Evolutionary conservation across 225 moss, liverwort and hornwort genomes (phyloP), one percentile per base, ranked within the genome.

Genomic region (Straminergon stramineum): DNA sequence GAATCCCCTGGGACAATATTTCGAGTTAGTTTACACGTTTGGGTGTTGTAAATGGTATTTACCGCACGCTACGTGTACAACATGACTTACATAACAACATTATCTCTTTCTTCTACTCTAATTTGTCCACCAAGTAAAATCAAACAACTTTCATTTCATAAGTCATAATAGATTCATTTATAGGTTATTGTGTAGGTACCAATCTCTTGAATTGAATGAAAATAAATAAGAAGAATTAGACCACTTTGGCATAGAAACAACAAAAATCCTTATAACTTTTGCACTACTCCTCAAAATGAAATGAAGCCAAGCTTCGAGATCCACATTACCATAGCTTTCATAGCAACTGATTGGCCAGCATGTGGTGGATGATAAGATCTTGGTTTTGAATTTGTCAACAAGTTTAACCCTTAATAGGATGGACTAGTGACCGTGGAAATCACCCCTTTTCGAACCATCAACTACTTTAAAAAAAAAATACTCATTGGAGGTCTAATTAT

Each of bases 341-440:
- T 93, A 83, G 96, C 94, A 88, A 95, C 99, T 89, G 99, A 95
- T 89, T 95, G 95, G 63, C 96, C 94, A 81, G 97, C 91, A 88
- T 97, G 96, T 57, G 99, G 99, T 90, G 97, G 97, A 82, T 97
- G 97, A 95, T 99, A 99, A 8, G 97, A 93, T 90, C 92, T 93
- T 70, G 97, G 94, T 89, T 97, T 97, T 43, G 86, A 80, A 84
- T 76, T 91, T 93, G 91, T 64, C 83, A 88, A n/a, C n/a, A n/a
- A n/a, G n/a, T n/a, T n/a, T n/a, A n/a, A n/a, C n/a, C n/a, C n/a
- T n/a, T n/a, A n/a, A n/a, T n/a, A n/a, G n/a, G n/a, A n/a, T n/a
- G n/a, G n/a, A n/a, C n/a, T n/a, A n/a, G n/a, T n/a, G n/a, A n/a
- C n/a, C n/a, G n/a, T n/a, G n/a, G n/a, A n/a, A n/a, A n/a, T n/a